Evolutionary conservation across 2,329 filamentous ascomycete genomes (phyloP).

Genomic region (Penicillium janthinellum): DNA sequence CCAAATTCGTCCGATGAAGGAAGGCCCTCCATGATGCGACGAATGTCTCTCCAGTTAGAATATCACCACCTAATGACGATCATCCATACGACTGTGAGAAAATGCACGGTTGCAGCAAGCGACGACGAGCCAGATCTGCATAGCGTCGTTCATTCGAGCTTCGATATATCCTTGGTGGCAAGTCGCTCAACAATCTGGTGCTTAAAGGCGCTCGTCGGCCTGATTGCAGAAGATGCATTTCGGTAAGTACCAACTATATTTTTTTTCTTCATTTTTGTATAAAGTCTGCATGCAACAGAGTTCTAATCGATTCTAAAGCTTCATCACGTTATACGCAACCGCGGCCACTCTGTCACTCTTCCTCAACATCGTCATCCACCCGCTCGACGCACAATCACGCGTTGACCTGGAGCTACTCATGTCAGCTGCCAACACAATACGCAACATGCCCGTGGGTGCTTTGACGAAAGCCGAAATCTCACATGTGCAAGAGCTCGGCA

Average conservation of each 20-base stretch:
- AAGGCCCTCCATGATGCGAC: slow-evolving; percentile 2
- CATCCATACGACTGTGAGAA: slow-evolving; percentile 22
- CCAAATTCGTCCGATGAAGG: not conserved
- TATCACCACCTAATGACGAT: slow-evolving; percentile 21
- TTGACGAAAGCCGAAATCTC: slow-evolving; percentile 9
- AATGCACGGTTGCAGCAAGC: slow-evolving; percentile 10
- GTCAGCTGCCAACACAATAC: slow-evolving; percentile 17
- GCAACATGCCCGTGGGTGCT: not conserved
- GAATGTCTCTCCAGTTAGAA: slow-evolving; percentile 19
- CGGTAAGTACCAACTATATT: slow-evolving; percentile 8
- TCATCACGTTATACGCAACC: slow-evolving; percentile 14
- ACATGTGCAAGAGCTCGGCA: slow-evolving; percentile 7
- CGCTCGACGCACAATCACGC: slow-evolving; percentile 11
- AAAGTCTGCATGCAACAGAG: not conserved
- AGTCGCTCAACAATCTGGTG: slow-evolving; percentile 21
- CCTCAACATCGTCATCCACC: slow-evolving; percentile 26
- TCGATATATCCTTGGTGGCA: slow-evolving; percentile 21
- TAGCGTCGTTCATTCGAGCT: slow-evolving; percentile 24
- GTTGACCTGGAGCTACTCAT: slow-evolving; percentile 22
- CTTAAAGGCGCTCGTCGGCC: slow-evolving; percentile 8
- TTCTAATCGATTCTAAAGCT: slow-evolving; percentile 4
- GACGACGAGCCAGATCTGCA: slow-evolving; percentile 16
- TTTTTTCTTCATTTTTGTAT: not conserved
- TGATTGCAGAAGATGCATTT: slow-evolving; percentile 10
- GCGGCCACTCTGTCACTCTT: slow-evolving; percentile 21